Conservation (phyloP, 2,329 filamentous ascomycete species). For the Sporothrix euskadiensis region DNA sequence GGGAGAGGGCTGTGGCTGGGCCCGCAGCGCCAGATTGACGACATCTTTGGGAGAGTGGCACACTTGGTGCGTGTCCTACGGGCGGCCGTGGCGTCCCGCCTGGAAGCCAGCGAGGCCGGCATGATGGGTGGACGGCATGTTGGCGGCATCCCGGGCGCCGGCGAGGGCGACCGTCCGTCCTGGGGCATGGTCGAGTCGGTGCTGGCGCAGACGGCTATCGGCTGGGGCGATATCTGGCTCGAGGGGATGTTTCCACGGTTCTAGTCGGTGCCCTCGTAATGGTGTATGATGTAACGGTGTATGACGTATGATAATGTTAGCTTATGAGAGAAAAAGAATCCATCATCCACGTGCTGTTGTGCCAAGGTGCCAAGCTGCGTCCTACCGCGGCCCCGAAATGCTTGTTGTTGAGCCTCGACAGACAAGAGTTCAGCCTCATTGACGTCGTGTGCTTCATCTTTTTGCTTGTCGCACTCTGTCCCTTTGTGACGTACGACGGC, state of each 20-base stretch:
- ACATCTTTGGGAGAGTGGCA: not conserved
- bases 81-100: not conserved
- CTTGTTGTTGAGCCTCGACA: not conserved
- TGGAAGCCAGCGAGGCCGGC: not conserved
- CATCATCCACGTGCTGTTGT: not conserved
- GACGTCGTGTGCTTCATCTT: not conserved
- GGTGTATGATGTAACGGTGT: not conserved
- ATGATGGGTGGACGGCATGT: not conserved
- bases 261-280: not conserved
- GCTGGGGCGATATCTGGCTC: constrained; percentile 18
- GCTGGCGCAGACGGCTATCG: not conserved
- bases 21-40: not conserved
- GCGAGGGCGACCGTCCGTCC: not conserved
- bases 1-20: not conserved
- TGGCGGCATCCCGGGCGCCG: not conserved
- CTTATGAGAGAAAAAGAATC: not conserved
- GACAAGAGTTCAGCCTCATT: not conserved
- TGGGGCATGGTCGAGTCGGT: not conserved
- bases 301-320: not conserved
- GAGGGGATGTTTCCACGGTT: constrained; percentile 10
- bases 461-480: not conserved
- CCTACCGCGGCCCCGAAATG: not conserved
- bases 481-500: not conserved
- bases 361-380: constrained; percentile 9
- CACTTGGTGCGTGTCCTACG: not conserved